A percentile compares a stretch with the other conserved stretches of the same genome.
Evolutionary conservation across 2,329 filamentous ascomycete species (phyloP).

Genomic region (Chaetomiaceae sp.): DNA sequence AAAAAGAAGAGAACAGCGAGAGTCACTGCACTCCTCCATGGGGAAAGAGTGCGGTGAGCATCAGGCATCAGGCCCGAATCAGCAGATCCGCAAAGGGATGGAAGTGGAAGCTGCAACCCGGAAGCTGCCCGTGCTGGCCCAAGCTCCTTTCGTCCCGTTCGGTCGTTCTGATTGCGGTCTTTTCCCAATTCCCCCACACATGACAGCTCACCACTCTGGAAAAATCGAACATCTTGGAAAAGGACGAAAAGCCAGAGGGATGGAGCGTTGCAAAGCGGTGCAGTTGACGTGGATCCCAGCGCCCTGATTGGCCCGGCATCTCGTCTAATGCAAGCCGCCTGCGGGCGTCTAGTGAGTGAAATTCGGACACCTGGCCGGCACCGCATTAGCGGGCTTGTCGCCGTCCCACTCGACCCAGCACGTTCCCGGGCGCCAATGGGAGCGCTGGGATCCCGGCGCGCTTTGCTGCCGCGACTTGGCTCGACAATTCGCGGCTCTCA

Average conservation of each 20-base stretch:
- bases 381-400: slow-evolving; percentile 12
- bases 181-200: slow-evolving; percentile 11
- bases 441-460: slow-evolving; percentile 8
- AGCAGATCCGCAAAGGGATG: not conserved
- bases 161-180: not conserved
- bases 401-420: slow-evolving; percentile 10
- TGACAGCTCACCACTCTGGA: slow-evolving; percentile 2
- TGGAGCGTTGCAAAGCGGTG: slow-evolving; percentile 22
- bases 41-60: not conserved
- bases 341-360: slow-evolving; percentile 32
- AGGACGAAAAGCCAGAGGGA: not conserved
- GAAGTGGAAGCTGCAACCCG: not conserved
- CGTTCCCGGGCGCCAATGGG: slow-evolving; percentile 17
- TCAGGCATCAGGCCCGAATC: not conserved
- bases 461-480: slow-evolving; percentile 15
- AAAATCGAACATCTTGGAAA: not conserved
- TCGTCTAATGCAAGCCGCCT: slow-evolving; percentile 21
- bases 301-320: slow-evolving; percentile 21
- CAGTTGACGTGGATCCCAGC: slow-evolving; percentile 19
- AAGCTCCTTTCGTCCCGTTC: not conserved
- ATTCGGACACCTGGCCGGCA: slow-evolving; percentile 30
- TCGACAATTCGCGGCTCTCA: slow-evolving; percentile 17
- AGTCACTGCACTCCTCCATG: too few relatives aligned
- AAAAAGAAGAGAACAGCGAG: too few relatives aligned
- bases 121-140: slow-evolving; percentile 9